Percentiles rank a stretch among this genome's conserved stretches.
These are phyloP conservation scores for Mycena galericulata DNA, from an alignment of 768 basidiomycete genomes.

Conservation along the genomic window DNA sequence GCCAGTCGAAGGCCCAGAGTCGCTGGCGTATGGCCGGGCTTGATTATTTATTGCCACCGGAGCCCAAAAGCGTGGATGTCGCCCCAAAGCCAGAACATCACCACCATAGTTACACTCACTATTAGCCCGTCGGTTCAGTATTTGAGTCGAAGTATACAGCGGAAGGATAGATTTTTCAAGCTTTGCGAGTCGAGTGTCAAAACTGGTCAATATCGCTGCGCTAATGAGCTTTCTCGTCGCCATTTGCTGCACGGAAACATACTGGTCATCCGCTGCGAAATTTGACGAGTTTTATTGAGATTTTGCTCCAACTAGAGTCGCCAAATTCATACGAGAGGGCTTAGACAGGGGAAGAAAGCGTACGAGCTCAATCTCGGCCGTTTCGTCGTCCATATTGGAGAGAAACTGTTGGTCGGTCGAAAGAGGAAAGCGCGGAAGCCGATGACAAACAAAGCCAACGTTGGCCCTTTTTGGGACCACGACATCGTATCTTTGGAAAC, in stretches of 20 bases:
- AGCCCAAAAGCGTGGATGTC: too few species aligned
- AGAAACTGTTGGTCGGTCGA: too few species aligned
- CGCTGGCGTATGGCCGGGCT: too few species aligned
- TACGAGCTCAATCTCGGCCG: constrained; percentile 68
- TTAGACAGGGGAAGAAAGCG: constrained; percentile 17
- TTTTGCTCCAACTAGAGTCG: constrained; percentile 87
- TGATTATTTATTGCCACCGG: too few species aligned
- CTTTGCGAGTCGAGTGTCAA: constrained; percentile 84
- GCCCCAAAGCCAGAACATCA: too few species aligned
- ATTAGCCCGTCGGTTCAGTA: constrained; percentile 75
- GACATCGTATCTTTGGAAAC: too few species aligned
- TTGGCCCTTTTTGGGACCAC: too few species aligned
- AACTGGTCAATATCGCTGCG: constrained; percentile 84
- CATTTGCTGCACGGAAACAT: constrained; percentile 41
- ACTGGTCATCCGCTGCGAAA: constrained; percentile 91
- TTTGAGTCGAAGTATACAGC: constrained; percentile 82
- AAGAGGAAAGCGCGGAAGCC: too few species aligned
- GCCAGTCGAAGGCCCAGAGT: too few species aligned
- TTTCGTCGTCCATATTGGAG: constrained; percentile 52
- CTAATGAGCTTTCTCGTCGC: constrained; percentile 43
- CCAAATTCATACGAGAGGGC: background rate
- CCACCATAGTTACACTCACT: constrained; percentile 63
- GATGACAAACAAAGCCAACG: too few species aligned
- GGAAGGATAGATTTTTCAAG: constrained; percentile 90
- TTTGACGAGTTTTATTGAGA: constrained; percentile 85